Base-by-base conservation (phyloP, 2,329 filamentous ascomycete genomes). In the Neonectria punicea region DNA sequence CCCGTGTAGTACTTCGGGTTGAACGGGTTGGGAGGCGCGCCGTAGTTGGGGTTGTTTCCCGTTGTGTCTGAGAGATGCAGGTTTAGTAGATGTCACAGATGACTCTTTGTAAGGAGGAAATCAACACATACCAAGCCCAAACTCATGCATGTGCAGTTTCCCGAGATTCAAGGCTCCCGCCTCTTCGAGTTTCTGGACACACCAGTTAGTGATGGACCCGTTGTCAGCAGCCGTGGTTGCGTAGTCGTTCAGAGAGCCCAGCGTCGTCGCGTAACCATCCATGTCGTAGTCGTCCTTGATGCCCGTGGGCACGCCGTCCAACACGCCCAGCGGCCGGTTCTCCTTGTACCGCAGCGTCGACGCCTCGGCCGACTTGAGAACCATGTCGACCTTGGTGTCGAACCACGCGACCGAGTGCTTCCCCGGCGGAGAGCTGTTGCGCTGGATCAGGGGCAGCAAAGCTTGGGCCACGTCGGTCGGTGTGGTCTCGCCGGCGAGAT, bases 221-320 rank as follows among this genome's bases (percentile, higher is more conserved):
- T 77, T 76, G 1, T 85, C 75, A 1, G 67, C 59, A 6, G 80
- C 79, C 10, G 81, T 74, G 8, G 83, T 79, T 1, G 84, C 88
- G 72, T 89, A 91, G 73, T 91, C 87, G 67, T 88, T 82, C 36
- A 82, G 82, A 10, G 87, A 89, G 8, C 90, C 90, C 46, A 92
- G 82, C 11, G 84, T 90, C 44, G 87, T 90, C 47, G 84, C 83
- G 76, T 95, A 94, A 1, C 92, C 92, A n/a, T 88, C 86, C 25
- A 95, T 79, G 74, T 93, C 89, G 54, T 92, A 87, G 75, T 94
- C 91, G 71, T 94, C 92, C 79, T 94, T 94, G 54, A 93, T 86
- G 0, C 87, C 90, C 5, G 93, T 86, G 0, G 92, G 92, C 0
- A 94, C 85, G 8, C 92, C 92, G 70, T 94, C 92, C 0, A 94